phyloP scores from a whole-genome alignment of 2,329 filamentous ascomycete species.

The Colletotrichum higginsianum region DNA sequence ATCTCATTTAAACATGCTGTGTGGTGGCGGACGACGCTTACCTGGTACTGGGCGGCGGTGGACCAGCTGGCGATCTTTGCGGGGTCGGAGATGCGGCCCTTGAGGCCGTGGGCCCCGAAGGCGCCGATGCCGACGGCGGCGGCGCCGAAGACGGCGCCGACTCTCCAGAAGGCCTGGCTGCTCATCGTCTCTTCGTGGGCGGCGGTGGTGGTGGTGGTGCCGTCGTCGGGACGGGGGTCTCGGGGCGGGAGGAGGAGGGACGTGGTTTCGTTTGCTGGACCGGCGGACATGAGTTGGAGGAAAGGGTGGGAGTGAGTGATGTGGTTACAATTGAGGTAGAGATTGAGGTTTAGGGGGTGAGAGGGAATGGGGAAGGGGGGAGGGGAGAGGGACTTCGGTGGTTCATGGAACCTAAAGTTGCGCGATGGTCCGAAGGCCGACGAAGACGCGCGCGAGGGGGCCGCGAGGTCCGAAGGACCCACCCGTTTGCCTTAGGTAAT shows the following conservation, averaged over 20 bases:
- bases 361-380: too few species aligned
- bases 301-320: background rate
- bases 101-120: constrained; percentile 78
- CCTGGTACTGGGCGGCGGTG: constrained; percentile 79
- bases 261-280: constrained; percentile 10
- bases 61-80: constrained; percentile 71
- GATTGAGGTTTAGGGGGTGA: too few species aligned
- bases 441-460: background rate
- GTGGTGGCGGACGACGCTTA: constrained; percentile 47
- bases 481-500: constrained; percentile 19
- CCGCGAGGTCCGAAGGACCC: background rate
- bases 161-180: constrained; percentile 67
- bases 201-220: background rate
- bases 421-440: constrained; percentile 14
- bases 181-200: constrained; percentile 41
- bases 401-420: background rate
- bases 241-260: constrained; percentile 9
- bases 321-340: background rate
- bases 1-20: background rate
- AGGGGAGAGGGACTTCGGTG: background rate
- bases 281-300: constrained; percentile 18
- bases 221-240: background rate
- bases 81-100: constrained; percentile 72
- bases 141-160: constrained; percentile 75
- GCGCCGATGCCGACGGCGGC: constrained; percentile 74